Evolutionary conservation across 352 stramenopile species (phyloP).

Genomic region (Phytophthora fragariae): DNA sequence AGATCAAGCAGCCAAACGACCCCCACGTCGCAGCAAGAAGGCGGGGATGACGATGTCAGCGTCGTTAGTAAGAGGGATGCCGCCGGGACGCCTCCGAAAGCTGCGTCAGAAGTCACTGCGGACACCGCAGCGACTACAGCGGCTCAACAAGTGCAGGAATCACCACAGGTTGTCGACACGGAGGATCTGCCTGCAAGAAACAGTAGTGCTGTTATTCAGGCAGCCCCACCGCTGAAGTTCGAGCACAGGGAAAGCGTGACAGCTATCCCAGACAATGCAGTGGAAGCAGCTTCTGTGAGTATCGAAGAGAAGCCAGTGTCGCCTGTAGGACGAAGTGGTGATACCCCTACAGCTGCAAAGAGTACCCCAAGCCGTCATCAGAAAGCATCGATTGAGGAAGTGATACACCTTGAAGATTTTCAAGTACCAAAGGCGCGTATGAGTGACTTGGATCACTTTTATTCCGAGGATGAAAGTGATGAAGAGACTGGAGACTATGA

Average conservation of each 20-base stretch:
- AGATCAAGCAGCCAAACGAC: neutral
- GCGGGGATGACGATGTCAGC: constrained; percentile 29
- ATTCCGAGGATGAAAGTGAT: constrained; percentile 79
- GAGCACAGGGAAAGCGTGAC: constrained; percentile 45
- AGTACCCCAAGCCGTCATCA: constrained; percentile 9
- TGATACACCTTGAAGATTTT: constrained; percentile 81
- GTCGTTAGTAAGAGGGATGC: constrained; percentile 32
- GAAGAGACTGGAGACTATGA: constrained; percentile 48
- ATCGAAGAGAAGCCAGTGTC: constrained; percentile 2
- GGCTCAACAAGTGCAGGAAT: neutral
- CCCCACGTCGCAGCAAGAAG: neutral
- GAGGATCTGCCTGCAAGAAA: constrained; percentile 65
- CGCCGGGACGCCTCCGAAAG: neutral
- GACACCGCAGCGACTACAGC: neutral
- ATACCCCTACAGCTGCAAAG: neutral
- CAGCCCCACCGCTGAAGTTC: constrained; percentile 52
- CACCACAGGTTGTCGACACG: constrained; percentile 25
- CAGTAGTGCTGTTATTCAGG: constrained; percentile 40
- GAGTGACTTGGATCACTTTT: constrained; percentile 80
- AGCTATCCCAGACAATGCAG: constrained; percentile 14
- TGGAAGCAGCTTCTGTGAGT: neutral
- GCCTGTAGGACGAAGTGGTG: neutral
- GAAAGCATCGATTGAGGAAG: constrained; percentile 42
- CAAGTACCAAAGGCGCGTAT: constrained; percentile 63
- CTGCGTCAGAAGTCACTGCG: neutral